Evolutionary conservation across 1,284 basidiomycete species (phyloP).

Genomic region (Butyriboletus appendiculatus): DNA sequence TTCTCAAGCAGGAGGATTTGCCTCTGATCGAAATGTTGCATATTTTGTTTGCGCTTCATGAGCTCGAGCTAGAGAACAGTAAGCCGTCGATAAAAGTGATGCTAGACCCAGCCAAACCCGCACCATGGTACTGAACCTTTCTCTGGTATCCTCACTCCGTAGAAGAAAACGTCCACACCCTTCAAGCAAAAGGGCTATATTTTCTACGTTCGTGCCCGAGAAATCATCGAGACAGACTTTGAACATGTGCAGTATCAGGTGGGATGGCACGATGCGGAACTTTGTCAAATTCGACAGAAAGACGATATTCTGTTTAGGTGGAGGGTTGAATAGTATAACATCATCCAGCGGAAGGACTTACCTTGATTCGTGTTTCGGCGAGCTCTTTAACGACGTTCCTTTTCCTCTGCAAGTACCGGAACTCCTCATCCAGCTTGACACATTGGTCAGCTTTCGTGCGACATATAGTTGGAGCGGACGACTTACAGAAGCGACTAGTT

Average conservation of each 20-base stretch:
- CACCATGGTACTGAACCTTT: conserved; percentile 84
- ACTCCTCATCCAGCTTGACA: conserved; percentile 90
- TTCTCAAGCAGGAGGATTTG: conserved; percentile 93
- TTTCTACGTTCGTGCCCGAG: conserved; percentile 90
- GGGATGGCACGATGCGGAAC: conserved; percentile 90
- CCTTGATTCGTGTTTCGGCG: conserved; percentile 83
- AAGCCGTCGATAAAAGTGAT: neutral
- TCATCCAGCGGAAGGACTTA: conserved; percentile 31
- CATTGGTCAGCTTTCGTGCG: conserved; percentile 9
- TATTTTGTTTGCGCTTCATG: conserved; percentile 91
- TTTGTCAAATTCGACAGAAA: conserved; percentile 95
- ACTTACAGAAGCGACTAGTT: conserved; percentile 78
- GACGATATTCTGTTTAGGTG: conserved; percentile 69
- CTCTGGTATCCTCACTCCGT: conserved; percentile 84
- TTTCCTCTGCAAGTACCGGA: conserved; percentile 95
- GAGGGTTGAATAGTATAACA: neutral
- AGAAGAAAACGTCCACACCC: conserved; percentile 93
- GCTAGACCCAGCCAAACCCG: conserved; percentile 10
- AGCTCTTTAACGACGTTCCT: conserved; percentile 90
- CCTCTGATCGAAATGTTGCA: conserved; percentile 90
- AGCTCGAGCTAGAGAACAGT: conserved; percentile 72
- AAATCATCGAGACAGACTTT: conserved; percentile 98
- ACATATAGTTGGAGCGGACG: neutral
- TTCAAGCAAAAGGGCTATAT: conserved; percentile 89
- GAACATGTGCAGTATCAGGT: conserved; percentile 93